phyloP scores from a whole-genome alignment of 345 rosid genomes.

The Cardamine resedifolia region DNA sequence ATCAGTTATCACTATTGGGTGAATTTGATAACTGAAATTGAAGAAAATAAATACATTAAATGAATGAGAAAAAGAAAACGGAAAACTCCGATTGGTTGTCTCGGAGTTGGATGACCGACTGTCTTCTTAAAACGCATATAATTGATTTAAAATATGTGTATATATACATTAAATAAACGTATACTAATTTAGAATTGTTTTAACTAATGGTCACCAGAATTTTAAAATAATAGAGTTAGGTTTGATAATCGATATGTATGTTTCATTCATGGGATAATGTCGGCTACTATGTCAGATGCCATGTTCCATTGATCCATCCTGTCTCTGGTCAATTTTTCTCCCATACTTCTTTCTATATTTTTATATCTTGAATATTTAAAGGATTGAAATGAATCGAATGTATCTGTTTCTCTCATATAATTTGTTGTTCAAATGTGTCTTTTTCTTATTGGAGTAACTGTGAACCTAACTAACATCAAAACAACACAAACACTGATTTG shows the following conservation, averaged over 20 bases:
- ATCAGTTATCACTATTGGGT: too few relatives aligned
- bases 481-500: neutral
- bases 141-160: neutral
- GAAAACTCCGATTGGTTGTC: constrained; percentile 21
- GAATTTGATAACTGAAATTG: neutral
- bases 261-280: constrained; percentile 42
- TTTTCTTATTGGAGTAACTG: neutral
- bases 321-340: constrained; percentile 31
- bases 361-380: neutral
- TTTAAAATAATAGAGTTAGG: constrained; percentile 26
- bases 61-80: neutral
- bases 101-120: constrained; percentile 32
- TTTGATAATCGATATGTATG: constrained; percentile 35
- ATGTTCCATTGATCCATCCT: constrained; percentile 38
- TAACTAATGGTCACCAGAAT: neutral
- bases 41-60: neutral
- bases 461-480: constrained; percentile 6
- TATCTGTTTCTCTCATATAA: neutral
- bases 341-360: constrained; percentile 15
- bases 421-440: neutral
- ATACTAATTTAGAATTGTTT: neutral
- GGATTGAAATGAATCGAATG: neutral
- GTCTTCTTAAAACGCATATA: neutral
- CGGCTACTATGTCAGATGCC: constrained; percentile 40
- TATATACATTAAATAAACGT: neutral